phyloP scores from a whole-genome alignment of 1,284 basidiomycete genomes.

The Limonomyces culmigenus region DNA sequence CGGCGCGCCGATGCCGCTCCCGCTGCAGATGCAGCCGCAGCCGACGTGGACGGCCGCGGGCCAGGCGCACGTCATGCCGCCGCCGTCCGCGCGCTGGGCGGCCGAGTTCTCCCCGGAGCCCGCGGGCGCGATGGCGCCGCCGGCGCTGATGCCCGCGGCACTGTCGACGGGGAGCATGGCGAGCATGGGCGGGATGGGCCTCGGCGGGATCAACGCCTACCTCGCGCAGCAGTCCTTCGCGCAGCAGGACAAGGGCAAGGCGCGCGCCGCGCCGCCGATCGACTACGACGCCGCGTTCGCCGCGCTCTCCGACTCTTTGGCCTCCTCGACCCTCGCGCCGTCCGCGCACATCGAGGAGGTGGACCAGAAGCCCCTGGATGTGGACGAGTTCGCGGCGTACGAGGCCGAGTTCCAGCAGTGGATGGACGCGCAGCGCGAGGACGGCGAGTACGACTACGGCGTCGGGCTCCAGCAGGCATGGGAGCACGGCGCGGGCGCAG shows the following conservation, averaged over 20 bases:
- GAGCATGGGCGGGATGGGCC: too few species aligned
- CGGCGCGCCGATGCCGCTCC: not conserved
- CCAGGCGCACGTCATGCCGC: not conserved
- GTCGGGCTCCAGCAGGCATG: conserved; percentile 44
- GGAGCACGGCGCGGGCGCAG: conserved; percentile 31
- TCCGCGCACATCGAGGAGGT: conserved; percentile 26
- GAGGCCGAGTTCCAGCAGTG: conserved; percentile 79
- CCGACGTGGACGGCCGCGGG: not conserved
- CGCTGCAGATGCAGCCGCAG: too few species aligned
- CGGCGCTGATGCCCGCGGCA: too few species aligned
- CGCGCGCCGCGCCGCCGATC: conserved; percentile 52
- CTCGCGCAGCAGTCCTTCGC: too few species aligned
- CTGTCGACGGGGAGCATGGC: too few species aligned
- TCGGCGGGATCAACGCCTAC: too few species aligned
- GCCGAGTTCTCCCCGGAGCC: too few species aligned
- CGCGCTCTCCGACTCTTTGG: conserved; percentile 32
- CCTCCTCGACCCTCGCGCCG: conserved; percentile 21
- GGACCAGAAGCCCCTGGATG: conserved; percentile 14
- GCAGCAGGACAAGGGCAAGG: conserved; percentile 37
- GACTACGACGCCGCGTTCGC: conserved; percentile 71
- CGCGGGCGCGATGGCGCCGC: too few species aligned
- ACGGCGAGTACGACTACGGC: conserved; percentile 43
- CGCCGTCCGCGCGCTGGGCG: not conserved
- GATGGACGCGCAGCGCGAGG: conserved; percentile 49
- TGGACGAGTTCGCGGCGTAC: conserved; percentile 64